Evolutionary conservation across 75 land plant species (phyloP), one percentile per base, ranked within the genome.

Genomic region (Sequoiadendron giganteum): DNA sequence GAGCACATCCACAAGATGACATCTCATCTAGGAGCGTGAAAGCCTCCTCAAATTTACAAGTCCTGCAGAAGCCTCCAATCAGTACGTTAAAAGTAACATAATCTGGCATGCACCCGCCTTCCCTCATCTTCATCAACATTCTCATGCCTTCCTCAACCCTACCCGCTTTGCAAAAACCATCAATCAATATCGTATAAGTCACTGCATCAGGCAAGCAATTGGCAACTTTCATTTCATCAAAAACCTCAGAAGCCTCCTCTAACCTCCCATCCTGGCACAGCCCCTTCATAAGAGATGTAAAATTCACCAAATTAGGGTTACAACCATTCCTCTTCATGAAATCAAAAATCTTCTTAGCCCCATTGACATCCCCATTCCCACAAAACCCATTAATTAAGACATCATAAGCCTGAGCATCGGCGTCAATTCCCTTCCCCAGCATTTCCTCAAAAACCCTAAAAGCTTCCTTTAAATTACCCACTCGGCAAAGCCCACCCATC

Each of bases 281-380:
- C 0, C 95, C 97, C 88, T 90, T 90, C 89, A 94, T 87, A 30
- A 95, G 21, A 43, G 94, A 70, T 38, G 95, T 78, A 88, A 93
- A 95, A 79, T 92, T 94, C 81, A 86, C 90, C n/a, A 90, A 5
- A 86, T 94, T 95, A 3, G 97, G 97, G 5, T 73, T 78, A 58
- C 94, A 93, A 25, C 92, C 94, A 86, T 93, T 95, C 32, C 77
- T 88, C 90, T 83, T 92, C 97, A 95, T 95, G 39, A 94, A 91
- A 52, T 89, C 94, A 78, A 93, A 70, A 52, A 94, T 90, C 85
- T 88, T 90, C 90, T 19, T 90, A 0, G 95, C 97, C 21, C 87
- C 87, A 42, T 90, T 93, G 19, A 89, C 89, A 81, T 90, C 92
- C 32, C 95, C 95, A 19, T 58, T 76, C 18, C 79, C 86, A 68